These are phyloP conservation scores for Solanum hybrid DNA, from an alignment of 305 asterid species.

Conservation along the genomic window DNA sequence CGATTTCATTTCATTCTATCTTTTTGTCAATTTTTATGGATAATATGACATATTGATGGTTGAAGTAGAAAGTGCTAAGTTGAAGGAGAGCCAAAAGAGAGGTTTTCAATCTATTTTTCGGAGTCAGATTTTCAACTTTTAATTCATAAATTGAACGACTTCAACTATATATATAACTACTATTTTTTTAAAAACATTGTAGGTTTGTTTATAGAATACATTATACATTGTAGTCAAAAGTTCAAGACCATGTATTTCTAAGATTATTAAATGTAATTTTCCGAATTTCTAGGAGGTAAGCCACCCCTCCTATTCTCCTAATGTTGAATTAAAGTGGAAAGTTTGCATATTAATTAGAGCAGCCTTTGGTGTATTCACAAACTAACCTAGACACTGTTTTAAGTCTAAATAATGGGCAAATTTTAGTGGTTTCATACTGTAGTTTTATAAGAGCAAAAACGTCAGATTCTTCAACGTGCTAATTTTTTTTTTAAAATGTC, in stretches of 20 bases:
- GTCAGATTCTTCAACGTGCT: not conserved
- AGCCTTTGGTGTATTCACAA: not conserved
- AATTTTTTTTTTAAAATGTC: too few species aligned
- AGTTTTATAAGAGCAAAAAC: not conserved
- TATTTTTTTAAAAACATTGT: too few species aligned
- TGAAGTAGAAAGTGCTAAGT: not conserved
- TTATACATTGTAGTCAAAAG: not conserved
- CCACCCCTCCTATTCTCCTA: not conserved
- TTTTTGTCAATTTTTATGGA: not conserved
- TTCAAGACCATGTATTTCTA: not conserved
- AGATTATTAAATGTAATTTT: too few species aligned
- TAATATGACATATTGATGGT: not conserved
- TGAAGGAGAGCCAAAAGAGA: not conserved
- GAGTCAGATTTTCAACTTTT: not conserved
- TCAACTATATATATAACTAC: too few species aligned
- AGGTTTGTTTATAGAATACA: not conserved
- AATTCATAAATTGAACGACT: too few species aligned
- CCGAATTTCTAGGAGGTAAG: too few species aligned
- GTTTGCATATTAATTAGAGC: not conserved
- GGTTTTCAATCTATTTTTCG: not conserved
- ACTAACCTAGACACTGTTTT: not conserved
- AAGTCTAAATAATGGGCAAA: not conserved
- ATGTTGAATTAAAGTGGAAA: not conserved
- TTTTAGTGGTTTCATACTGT: not conserved
- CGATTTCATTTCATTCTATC: not conserved